phyloP scores from a whole-genome alignment of 2,329 filamentous ascomycete genomes.

The Penicillium sp. region DNA sequence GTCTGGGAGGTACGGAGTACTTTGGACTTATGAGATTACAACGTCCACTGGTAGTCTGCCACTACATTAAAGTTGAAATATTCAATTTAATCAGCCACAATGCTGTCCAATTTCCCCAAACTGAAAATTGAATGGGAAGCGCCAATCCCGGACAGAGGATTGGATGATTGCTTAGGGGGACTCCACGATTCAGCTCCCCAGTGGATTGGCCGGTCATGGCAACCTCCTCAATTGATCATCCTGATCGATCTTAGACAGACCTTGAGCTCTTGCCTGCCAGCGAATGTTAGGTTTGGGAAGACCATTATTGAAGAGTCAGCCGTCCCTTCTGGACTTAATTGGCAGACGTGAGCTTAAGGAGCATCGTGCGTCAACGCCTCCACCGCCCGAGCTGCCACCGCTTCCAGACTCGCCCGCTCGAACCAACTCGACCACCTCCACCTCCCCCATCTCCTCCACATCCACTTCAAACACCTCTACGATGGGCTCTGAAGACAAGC shows the following conservation, averaged over 20 bases:
- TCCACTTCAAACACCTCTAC: slow-evolving; percentile 32
- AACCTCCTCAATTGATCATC: neutral
- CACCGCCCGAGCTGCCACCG: slow-evolving; percentile 45
- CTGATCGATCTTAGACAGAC: neutral
- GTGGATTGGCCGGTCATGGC: slow-evolving; percentile 1
- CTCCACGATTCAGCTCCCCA: slow-evolving; percentile 18
- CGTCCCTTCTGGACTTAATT: slow-evolving; percentile 65
- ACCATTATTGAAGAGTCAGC: slow-evolving; percentile 59
- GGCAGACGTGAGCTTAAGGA: slow-evolving; percentile 16
- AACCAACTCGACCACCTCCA: slow-evolving; percentile 40
- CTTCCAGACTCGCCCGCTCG: slow-evolving; percentile 46
- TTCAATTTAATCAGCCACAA: neutral
- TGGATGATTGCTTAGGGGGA: slow-evolving; percentile 22
- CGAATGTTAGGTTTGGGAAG: slow-evolving; percentile 59
- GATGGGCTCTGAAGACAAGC: slow-evolving; percentile 50
- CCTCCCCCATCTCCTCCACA: slow-evolving; percentile 26
- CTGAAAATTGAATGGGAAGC: neutral
- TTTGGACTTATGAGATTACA: neutral
- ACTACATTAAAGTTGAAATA: neutral
- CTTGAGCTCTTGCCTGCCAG: slow-evolving; percentile 3
- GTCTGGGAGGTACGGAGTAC: neutral
- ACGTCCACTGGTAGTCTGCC: neutral
- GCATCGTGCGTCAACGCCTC: slow-evolving; percentile 25
- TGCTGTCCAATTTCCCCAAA: neutral
- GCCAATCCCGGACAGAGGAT: slow-evolving; percentile 21